These are phyloP conservation scores for Colletotrichum gigasporum DNA, from an alignment of 2,329 filamentous ascomycete species.

Conservation along the genomic window DNA sequence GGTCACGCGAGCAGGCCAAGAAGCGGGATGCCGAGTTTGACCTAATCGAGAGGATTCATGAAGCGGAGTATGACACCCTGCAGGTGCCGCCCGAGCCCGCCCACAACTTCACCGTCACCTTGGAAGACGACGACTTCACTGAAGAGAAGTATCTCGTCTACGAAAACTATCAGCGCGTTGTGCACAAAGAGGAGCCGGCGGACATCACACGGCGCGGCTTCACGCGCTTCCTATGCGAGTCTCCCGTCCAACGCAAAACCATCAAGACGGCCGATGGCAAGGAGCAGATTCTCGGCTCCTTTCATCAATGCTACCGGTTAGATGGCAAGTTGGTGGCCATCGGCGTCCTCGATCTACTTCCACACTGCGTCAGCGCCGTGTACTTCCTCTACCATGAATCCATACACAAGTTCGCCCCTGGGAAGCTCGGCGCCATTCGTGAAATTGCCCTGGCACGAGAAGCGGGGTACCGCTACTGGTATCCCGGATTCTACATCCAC, in stretches of 20 bases:
- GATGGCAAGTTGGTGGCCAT: constrained; percentile 81
- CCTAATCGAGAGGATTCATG: constrained; percentile 73
- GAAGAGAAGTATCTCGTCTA: constrained; percentile 80
- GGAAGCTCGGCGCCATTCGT: constrained; percentile 78
- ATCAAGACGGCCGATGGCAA: constrained; percentile 57
- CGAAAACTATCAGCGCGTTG: constrained; percentile 77
- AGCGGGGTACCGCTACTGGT: constrained; percentile 78
- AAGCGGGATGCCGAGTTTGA: constrained; percentile 74
- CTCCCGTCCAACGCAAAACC: constrained; percentile 65
- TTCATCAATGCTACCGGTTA: constrained; percentile 83
- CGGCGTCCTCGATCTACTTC: constrained; percentile 80
- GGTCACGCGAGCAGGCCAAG: constrained; percentile 71
- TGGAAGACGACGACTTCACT: constrained; percentile 77
- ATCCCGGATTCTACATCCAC: constrained; percentile 85
- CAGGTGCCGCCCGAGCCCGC: constrained; percentile 70
- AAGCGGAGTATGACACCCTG: constrained; percentile 67
- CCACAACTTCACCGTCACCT: constrained; percentile 73
- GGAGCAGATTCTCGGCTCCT: constrained; percentile 72
- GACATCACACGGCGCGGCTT: constrained; percentile 72
- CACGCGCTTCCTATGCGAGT: constrained; percentile 77
- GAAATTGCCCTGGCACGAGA: constrained; percentile 78
- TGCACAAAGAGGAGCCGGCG: constrained; percentile 73
- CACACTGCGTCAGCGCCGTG: constrained; percentile 80
- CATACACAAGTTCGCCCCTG: constrained; percentile 74
- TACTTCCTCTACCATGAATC: constrained; percentile 86